Conservation (phyloP, 108 stramenopile genomes). For the Cyclotella sp. region DNA sequence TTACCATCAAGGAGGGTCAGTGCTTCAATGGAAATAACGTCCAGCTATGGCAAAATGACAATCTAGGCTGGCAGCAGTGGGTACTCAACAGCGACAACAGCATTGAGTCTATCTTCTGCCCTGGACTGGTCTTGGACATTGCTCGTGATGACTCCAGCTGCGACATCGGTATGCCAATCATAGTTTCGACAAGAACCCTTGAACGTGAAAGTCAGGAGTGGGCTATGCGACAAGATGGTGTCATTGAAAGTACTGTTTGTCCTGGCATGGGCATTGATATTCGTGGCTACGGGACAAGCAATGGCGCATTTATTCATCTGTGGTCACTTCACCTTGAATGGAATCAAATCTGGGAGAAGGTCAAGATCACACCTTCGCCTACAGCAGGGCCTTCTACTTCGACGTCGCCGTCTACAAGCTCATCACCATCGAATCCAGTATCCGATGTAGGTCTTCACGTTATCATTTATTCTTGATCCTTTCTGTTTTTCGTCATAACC, state of each 20-base stretch:
- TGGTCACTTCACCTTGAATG: neutral
- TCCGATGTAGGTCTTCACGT: neutral
- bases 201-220: neutral
- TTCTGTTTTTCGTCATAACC: neutral
- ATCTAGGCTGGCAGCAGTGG: neutral
- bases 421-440: neutral
- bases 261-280: constrained; percentile 1
- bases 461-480: neutral
- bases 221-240: neutral
- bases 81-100: neutral
- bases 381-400: neutral
- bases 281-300: neutral
- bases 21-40: neutral
- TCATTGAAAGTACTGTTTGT: neutral
- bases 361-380: neutral
- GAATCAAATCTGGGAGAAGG: neutral
- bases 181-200: neutral
- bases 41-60: neutral
- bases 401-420: neutral
- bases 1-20: neutral
- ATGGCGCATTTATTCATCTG: constrained; percentile 1
- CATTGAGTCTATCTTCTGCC: constrained; percentile 11
- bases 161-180: neutral
- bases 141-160: neutral
- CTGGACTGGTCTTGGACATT: constrained; percentile 15